Base-by-base conservation (phyloP, 495 filamentous ascomycete species). In the Daldinia decipiens region DNA sequence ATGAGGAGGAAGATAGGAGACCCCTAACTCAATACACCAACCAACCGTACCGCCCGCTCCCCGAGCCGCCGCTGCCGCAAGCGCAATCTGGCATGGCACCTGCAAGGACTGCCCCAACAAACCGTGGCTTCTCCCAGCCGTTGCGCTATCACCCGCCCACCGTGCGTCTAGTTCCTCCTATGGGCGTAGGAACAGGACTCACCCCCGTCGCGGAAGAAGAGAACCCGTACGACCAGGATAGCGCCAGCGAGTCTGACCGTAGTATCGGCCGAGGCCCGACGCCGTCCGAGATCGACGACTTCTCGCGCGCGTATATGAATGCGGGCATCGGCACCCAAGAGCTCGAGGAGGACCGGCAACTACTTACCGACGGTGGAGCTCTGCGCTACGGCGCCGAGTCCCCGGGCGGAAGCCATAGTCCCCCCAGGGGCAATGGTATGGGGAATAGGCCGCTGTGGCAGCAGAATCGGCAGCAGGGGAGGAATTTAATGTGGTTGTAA, bases 401-500 rank as follows among this genome's bases (percentile, higher is more conserved):
- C 0, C 66, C 73, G 8, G 59, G 39, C 5, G 64, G 52, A 7
- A 71, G 70, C 26, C 66, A 11, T 1, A 68, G 59, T 6, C 64
- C 72, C 0, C 27, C 64, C 2, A 38, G 57, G 40, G 62, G 11
- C 1, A 62, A 59, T 17, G 27, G 53, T 29, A 32, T 61, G 4
- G 72, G 65, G 13, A 72, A 66, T 26, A 59, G 70, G 29, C 82
- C 82, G 38, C 71, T 84, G 17, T 84, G 82, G 82, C 82, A 84
- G 76, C 82, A 84, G 76, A 82, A 83, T 54, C 63, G 82, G 58
- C 78, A 79, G 64, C 81, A 80, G 67, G 81, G 81, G 65, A 74
- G 82, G 45, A 82, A 83, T 63, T 51, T 81, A 57, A 81, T 83
- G 79, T 84, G 82, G 82, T 69, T 82, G 74, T 83, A 71, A 81